A percentile compares a stretch with the other conserved stretches of the same genome.
Conservation (phyloP, 352 stramenopile genomes). For the Elongisporangium prolatum region DNA sequence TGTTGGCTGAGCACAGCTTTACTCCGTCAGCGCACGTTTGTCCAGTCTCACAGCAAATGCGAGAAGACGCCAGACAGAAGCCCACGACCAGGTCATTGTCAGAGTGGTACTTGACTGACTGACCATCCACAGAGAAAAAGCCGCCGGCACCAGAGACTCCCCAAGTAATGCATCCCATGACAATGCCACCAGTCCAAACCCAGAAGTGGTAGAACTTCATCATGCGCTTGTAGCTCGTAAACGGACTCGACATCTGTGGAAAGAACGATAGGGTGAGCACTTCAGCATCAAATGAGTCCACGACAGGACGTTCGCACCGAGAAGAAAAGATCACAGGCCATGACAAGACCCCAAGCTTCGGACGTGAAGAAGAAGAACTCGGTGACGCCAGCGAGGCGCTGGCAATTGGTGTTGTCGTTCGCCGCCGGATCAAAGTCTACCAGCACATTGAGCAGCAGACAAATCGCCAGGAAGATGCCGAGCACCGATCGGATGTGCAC, state of each 20-base stretch:
- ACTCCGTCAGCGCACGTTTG: constrained; percentile 36
- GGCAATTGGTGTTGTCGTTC: constrained; percentile 42
- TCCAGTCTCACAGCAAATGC: constrained; percentile 63
- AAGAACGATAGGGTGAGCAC: not conserved
- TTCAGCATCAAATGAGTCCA: constrained; percentile 1
- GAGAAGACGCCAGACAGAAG: constrained; percentile 80
- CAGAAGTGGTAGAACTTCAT: constrained; percentile 88
- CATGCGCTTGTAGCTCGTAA: constrained; percentile 87
- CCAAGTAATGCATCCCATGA: constrained; percentile 77
- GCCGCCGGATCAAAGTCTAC: constrained; percentile 69
- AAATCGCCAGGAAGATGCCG: constrained; percentile 83
- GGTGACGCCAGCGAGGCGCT: constrained; percentile 72
- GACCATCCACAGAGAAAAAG: constrained; percentile 83
- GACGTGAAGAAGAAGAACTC: constrained; percentile 90
- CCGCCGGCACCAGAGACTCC: constrained; percentile 58
- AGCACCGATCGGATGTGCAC: constrained; percentile 82
- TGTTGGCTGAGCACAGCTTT: constrained; percentile 31
- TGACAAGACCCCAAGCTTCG: constrained; percentile 84
- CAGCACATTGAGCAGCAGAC: constrained; percentile 77
- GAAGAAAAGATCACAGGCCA: constrained; percentile 86
- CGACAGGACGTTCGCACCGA: constrained; percentile 27
- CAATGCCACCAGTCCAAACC: constrained; percentile 78
- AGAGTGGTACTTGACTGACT: constrained; percentile 72
- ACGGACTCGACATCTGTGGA: constrained; percentile 42
- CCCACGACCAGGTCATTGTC: constrained; percentile 65